These are phyloP conservation scores for Ceriops tagal DNA, from an alignment of 345 rosid genomes.

Conservation along the genomic window DNA sequence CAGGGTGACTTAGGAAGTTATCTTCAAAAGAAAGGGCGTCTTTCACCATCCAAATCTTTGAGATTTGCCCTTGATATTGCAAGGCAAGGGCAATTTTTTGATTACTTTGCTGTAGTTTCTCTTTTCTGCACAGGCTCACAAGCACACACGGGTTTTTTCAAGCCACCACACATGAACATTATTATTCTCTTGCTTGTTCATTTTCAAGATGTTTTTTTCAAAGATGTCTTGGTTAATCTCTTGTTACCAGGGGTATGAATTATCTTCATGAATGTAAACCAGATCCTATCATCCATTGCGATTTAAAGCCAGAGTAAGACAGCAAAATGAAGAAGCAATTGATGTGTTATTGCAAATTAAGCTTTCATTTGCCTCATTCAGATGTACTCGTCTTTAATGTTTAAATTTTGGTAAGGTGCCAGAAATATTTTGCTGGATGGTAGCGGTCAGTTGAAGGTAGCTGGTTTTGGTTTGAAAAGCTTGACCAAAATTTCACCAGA, in stretches of 20 bases:
- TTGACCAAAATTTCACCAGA: conserved; percentile 52
- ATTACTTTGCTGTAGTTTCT: not conserved
- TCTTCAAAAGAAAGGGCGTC: conserved; percentile 85
- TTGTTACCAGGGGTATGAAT: conserved; percentile 61
- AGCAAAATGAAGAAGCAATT: conserved; percentile 50
- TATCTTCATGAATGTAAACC: conserved; percentile 72
- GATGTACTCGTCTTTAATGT: conserved; percentile 57
- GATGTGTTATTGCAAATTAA: conserved; percentile 15
- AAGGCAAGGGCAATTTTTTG: conserved; percentile 46
- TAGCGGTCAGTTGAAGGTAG: conserved; percentile 76
- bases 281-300: conserved; percentile 80
- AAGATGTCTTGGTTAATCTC: conserved; percentile 18
- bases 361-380: conserved; percentile 15
- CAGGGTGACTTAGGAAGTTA: conserved; percentile 87
- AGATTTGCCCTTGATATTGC: conserved; percentile 90
- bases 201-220: not conserved
- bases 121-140: not conserved
- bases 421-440: conserved; percentile 98
- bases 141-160: not conserved
- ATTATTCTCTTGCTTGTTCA: not conserved
- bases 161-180: not conserved
- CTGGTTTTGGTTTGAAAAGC: conserved; percentile 83
- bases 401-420: conserved; percentile 94
- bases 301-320: conserved; percentile 93
- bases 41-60: conserved; percentile 71